Evolutionary conservation across 805 yeast genomes (phyloP), one percentile per base, ranked within the genome.

Genomic region (Suhomyces pyralidae): DNA sequence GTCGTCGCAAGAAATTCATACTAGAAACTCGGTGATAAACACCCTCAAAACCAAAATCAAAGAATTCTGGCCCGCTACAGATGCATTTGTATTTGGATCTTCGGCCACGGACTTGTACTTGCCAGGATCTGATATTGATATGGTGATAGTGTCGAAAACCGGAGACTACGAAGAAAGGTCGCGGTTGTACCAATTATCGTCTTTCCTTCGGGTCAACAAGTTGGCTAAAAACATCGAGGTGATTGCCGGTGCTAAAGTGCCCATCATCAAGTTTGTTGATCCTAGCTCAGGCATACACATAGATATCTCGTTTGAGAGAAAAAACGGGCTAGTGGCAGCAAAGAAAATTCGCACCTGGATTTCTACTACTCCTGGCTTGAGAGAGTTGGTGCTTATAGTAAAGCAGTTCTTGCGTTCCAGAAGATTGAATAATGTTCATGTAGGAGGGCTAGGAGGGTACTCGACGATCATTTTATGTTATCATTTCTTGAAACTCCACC

Each of bases 61-160:
- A 5, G 64, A 69, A 2, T 71, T 85, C 50, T 93, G 97, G 97
- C 84, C 84, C 1, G 88, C 83, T 55, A 84, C 93, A 14, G 87
- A 85, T 52, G 81, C 88, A 4, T 85, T 85, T 56, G 96, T 92
- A 7, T 93, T 94, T 74, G 99, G 99, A 0, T 92, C 97, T 0
- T 88, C 82, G 67, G 97, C 98, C 0, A 92, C 97, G 0, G 97
- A 92, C 64, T 73, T 93, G 55, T 93, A 91, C 64, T 75, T 93
- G 15, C 98, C 98, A 0, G 96, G 96, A 1, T 90, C 97, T 0
- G 99, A 93, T 76, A 90, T 93, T 30, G 99, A 93, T 68, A 85
- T 94, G 84, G 97, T 92, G 45, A 81, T 93, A 22, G 75, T 85
- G 3, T 86, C 96, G 20, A 69, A 77, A 15, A 69, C 73, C 12